Conservation (phyloP, 495 filamentous ascomycete genomes). For the Astrocystis sublimbata region DNA sequence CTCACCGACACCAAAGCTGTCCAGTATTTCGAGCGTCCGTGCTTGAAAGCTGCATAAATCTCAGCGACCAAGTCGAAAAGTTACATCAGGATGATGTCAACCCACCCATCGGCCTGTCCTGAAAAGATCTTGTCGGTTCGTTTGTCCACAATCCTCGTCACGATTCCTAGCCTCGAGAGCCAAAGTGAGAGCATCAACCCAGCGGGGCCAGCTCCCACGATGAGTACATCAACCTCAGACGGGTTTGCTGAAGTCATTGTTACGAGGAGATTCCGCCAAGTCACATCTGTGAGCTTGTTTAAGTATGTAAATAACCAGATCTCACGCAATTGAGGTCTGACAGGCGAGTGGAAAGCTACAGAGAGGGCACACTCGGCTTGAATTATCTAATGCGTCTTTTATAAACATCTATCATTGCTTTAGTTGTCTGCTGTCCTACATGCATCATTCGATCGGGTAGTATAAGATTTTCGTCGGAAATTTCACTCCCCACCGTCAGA, state of each 20-base stretch:
- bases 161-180: constrained; percentile 59
- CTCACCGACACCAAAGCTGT: constrained; percentile 65
- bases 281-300: neutral
- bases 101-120: constrained; percentile 61
- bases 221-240: constrained; percentile 51
- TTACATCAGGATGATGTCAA: constrained; percentile 44
- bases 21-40: constrained; percentile 65
- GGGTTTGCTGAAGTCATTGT: neutral
- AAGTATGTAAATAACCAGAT: neutral
- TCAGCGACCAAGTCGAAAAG: constrained; percentile 5
- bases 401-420: neutral
- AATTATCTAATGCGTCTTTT: neutral
- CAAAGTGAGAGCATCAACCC: constrained; percentile 64
- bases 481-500: neutral
- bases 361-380: neutral
- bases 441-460: neutral
- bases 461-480: neutral
- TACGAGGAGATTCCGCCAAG: neutral
- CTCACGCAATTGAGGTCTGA: neutral
- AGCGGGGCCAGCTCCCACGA: constrained; percentile 64
- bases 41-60: constrained; percentile 26
- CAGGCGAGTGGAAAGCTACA: neutral
- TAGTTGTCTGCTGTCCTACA: neutral
- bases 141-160: constrained; percentile 64
- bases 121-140: constrained; percentile 52